Evolutionary conservation across 83 land plant species (phyloP).

Genomic region (Diphasiastrum complanatum): DNA sequence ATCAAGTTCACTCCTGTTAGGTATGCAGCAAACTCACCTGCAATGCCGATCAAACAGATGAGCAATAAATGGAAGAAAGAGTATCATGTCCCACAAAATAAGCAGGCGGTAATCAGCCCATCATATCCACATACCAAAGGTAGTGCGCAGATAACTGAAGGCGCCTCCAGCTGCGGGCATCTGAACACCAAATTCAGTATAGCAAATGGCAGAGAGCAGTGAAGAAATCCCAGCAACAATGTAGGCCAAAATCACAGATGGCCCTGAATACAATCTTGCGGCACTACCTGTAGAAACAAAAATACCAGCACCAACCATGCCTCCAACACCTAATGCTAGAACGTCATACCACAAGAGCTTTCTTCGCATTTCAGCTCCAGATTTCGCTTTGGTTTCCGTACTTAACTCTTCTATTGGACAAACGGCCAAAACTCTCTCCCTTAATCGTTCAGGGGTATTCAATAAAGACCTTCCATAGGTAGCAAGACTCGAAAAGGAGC

Average conservation of each 20-base stretch:
- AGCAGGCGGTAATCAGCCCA: not conserved
- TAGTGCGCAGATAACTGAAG: constrained; percentile 75
- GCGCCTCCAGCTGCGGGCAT: constrained; percentile 96
- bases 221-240: constrained; percentile 80
- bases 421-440: constrained; percentile 41
- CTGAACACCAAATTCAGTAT: constrained; percentile 92
- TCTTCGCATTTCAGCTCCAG: constrained; percentile 62
- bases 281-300: constrained; percentile 81
- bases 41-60: not conserved
- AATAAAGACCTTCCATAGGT: constrained; percentile 32
- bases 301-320: constrained; percentile 90
- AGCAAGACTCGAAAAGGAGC: constrained; percentile 20
- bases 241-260: constrained; percentile 68
- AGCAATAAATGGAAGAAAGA: not conserved
- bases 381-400: constrained; percentile 38
- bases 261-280: constrained; percentile 52
- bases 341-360: constrained; percentile 71
- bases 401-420: constrained; percentile 54
- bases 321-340: constrained; percentile 69
- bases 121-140: constrained; percentile 45
- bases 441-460: constrained; percentile 45
- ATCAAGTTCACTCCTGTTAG: constrained; percentile 70
- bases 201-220: constrained; percentile 84
- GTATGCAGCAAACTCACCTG: constrained; percentile 78
- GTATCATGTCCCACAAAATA: not conserved